Evolutionary conservation across 2,329 filamentous ascomycete species (phyloP).

Genomic region (Cercospora citrullina): DNA sequence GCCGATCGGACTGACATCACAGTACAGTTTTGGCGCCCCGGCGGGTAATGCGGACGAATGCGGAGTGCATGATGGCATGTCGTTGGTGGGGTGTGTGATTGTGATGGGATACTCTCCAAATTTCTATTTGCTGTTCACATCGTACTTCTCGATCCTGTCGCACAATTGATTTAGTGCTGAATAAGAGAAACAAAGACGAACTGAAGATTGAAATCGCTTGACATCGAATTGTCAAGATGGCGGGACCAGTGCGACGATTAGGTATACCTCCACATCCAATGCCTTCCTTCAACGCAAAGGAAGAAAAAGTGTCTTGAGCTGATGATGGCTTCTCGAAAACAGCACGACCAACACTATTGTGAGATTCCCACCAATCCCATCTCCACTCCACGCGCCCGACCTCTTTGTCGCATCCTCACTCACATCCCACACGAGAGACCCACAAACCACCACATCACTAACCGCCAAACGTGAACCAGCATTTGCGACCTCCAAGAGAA

Average conservation of each 20-base stretch:
- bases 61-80: constrained; percentile 12
- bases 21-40: not conserved
- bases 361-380: constrained; percentile 10
- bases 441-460: constrained; percentile 8
- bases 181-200: not conserved
- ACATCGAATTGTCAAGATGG: constrained; percentile 14
- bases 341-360: constrained; percentile 26
- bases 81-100: not conserved
- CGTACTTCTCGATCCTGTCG: not conserved
- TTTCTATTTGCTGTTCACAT: not conserved
- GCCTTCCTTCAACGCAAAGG: not conserved
- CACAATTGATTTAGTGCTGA: not conserved
- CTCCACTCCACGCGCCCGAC: not conserved
- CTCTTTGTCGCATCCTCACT: not conserved
- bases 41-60: constrained; percentile 18
- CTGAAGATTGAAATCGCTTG: not conserved
- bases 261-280: constrained; percentile 18
- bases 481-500: constrained; percentile 95
- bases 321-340: constrained; percentile 6
- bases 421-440: not conserved
- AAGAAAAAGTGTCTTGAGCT: constrained; percentile 1
- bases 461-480: constrained; percentile 49
- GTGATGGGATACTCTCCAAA: not conserved
- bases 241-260: constrained; percentile 27
- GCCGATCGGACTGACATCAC: constrained; percentile 11